Base-by-base conservation (phyloP, 2,329 filamentous ascomycete species). In the Pezicula rhizophila region DNA sequence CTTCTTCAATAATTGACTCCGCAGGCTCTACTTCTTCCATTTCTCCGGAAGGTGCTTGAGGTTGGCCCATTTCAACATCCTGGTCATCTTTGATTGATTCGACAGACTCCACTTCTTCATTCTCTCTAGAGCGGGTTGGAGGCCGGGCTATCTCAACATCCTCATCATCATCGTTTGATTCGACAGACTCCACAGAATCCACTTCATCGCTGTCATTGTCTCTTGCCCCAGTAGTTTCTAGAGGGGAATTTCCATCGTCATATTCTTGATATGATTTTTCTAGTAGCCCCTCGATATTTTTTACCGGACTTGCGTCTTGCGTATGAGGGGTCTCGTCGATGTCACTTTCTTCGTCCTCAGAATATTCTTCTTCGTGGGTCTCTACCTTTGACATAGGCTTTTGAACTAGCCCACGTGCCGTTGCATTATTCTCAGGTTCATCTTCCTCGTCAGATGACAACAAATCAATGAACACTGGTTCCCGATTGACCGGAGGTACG, bases 401-500 rank as follows among this genome's bases (percentile, higher is more conserved):
- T 15, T 20, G 35, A 17, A 20, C 8, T 15, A 12, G 26, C 14
- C n/a, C 15, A 31, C 43, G 17, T 4, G 28, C 10, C 12, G n/a
- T 11, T 14, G 49, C n/a, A 42, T 25, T 12, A 15, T 42, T 26
- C 31, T 48, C 15, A 28, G 41, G n/a, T 45, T 52, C 55, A n/a
- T 62, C 60, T 45, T 66, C 63, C 6, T 64, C 61, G 41, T 64
- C 63, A n/a, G 62, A 65, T 17, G 63, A 65, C 10, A 66, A 50
- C 17, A 66, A 50, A 23, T 65, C 60, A 15, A 66, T 65, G 17
- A 65, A 48, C 17, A 57, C 57, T 1, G 64, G 59, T 23, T 47
- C 47, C 47, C 46, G 26, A 31, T 51, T 49, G 18, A 39, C 41
- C 28, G 42, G 38, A 15, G 43, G 51, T 8, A 38, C 38, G 12